Percentiles rank a stretch among this genome's conserved stretches.
Conservation (phyloP, 306 rosid genomes). For the Lupinus albus region DNA sequence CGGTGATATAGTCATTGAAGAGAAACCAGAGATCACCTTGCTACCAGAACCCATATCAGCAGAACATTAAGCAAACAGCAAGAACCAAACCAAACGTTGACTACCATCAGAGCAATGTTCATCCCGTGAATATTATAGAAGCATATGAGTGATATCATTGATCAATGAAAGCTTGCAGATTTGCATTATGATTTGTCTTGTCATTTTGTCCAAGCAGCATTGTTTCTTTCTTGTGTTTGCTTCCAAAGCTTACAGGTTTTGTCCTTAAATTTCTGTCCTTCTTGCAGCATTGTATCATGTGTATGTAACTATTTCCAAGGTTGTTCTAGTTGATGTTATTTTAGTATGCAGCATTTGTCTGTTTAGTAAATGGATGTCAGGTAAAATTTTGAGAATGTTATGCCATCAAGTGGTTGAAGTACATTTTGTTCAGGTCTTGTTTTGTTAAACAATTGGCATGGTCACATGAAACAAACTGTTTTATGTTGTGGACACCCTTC, state of each 20-base stretch:
- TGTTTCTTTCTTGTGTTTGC: conserved; percentile 56
- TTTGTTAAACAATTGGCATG: not conserved
- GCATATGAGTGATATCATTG: conserved; percentile 54
- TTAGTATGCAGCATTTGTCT: conserved; percentile 53
- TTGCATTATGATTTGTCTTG: conserved; percentile 62
- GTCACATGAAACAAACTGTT: conserved; percentile 51
- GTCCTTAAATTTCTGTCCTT: conserved; percentile 51
- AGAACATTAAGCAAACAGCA: conserved; percentile 49
- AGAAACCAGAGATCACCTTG: conserved; percentile 49
- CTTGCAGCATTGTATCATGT: conserved; percentile 61
- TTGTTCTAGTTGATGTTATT: conserved; percentile 53
- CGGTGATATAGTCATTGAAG: conserved; percentile 50
- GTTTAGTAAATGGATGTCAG: conserved; percentile 47
- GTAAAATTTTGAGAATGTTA: conserved; percentile 61
- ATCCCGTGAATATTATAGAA: conserved; percentile 55
- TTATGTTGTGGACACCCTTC: conserved; percentile 49
- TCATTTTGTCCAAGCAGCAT: conserved; percentile 53
- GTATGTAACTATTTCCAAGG: conserved; percentile 68
- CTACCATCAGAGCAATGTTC: conserved; percentile 39
- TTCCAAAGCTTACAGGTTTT: conserved; percentile 63
- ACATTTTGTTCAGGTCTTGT: too few relatives aligned
- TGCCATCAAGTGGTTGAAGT: too few relatives aligned
- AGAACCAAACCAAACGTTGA: conserved; percentile 42
- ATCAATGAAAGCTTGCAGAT: conserved; percentile 60
- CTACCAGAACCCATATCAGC: conserved; percentile 52